Conservation (phyloP, 192 early-diverging fungal genomes). For the Coemansia biformis region DNA sequence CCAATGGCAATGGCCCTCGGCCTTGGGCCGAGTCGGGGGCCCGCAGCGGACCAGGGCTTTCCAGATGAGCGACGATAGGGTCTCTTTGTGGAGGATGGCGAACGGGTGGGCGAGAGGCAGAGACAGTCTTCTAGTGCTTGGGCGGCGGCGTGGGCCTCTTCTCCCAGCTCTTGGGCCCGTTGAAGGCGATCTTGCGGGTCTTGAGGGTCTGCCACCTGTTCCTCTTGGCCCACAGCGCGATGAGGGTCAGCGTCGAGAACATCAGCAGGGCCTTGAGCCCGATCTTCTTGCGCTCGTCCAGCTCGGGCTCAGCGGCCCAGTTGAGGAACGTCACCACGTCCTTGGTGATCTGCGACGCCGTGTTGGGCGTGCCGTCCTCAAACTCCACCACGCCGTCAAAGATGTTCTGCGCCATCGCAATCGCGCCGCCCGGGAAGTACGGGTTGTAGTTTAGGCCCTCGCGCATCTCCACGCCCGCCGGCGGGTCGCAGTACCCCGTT, state of each 20-base stretch:
- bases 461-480: conserved; percentile 86
- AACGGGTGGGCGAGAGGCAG: too few relatives aligned
- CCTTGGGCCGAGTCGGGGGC: too few relatives aligned
- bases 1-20: too few relatives aligned
- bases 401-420: conserved; percentile 90
- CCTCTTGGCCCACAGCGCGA: conserved; percentile 87
- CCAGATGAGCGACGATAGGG: too few relatives aligned
- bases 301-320: conserved; percentile 97
- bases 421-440: conserved; percentile 98
- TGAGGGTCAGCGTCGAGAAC: conserved; percentile 60
- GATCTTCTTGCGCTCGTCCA: conserved; percentile 94
- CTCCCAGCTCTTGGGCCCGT: conserved; percentile 49
- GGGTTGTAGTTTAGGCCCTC: conserved; percentile 98
- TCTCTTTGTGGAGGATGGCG: too few relatives aligned
- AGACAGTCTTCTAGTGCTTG: conserved; percentile 21
- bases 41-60: too few relatives aligned
- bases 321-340: conserved; percentile 90
- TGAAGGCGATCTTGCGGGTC: conserved; percentile 87
- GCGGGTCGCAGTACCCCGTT: conserved; percentile 91
- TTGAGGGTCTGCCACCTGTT: conserved; percentile 91
- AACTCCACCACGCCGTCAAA: conserved; percentile 94
- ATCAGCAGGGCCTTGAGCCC: conserved; percentile 83
- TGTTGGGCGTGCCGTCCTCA: conserved; percentile 95
- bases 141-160: conserved; percentile 12
- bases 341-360: conserved; percentile 93